A percentile compares a stretch with the other conserved stretches of the same genome.
phyloP scores from a whole-genome alignment of 2,329 filamentous ascomycete species.

The Pezicula radicicola region DNA sequence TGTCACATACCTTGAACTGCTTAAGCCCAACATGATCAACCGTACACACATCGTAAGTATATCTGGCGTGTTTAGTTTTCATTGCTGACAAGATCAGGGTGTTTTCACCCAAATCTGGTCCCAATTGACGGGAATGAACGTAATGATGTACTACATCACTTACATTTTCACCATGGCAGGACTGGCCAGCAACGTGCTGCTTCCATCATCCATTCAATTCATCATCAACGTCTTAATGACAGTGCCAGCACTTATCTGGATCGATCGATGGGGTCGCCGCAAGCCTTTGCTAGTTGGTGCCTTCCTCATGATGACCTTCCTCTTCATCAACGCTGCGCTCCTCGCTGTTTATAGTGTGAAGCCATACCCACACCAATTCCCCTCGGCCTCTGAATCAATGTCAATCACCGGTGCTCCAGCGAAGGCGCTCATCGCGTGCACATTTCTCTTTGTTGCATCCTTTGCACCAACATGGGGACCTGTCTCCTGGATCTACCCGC shows the following conservation, averaged over 20 bases:
- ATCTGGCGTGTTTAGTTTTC: neutral
- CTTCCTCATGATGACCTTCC: slow-evolving; percentile 32
- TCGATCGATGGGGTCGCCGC: slow-evolving; percentile 75
- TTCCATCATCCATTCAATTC: slow-evolving; percentile 69
- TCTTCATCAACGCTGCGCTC: slow-evolving; percentile 43
- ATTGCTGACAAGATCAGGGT: slow-evolving; percentile 32
- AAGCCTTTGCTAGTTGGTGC: slow-evolving; percentile 61
- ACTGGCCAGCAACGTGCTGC: slow-evolving; percentile 54
- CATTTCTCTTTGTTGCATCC: slow-evolving; percentile 60
- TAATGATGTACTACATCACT: slow-evolving; percentile 58
- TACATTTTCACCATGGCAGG: slow-evolving; percentile 74
- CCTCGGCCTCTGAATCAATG: slow-evolving; percentile 40
- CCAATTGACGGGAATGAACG: slow-evolving; percentile 75
- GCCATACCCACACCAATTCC: slow-evolving; percentile 32
- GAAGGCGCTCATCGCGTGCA: slow-evolving; percentile 61
- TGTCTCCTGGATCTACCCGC: slow-evolving; percentile 46
- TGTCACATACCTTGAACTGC: slow-evolving; percentile 66
- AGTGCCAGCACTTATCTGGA: slow-evolving; percentile 68
- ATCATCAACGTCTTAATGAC: slow-evolving; percentile 82
- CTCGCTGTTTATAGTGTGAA: slow-evolving; percentile 38
- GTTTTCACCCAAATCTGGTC: slow-evolving; percentile 73
- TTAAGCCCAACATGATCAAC: slow-evolving; percentile 68
- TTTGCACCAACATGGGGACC: slow-evolving; percentile 51
- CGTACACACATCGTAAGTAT: slow-evolving; percentile 52
- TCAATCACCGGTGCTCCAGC: slow-evolving; percentile 44